These are phyloP conservation scores for Mangifera indica DNA, from an alignment of 345 rosid genomes.

Conservation along the genomic window DNA sequence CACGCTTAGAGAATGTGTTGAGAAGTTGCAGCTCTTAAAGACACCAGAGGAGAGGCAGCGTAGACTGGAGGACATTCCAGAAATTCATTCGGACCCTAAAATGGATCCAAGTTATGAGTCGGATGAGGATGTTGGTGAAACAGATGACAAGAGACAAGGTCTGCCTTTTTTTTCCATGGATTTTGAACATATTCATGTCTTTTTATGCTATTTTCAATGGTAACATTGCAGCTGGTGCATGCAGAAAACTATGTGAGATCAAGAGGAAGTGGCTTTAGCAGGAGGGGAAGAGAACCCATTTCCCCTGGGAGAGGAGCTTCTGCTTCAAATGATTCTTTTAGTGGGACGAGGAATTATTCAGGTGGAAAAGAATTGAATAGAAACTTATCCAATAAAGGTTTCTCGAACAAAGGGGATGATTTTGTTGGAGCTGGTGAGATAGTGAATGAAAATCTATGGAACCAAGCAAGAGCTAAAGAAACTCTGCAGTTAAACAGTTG, in stretches of 20 bases:
- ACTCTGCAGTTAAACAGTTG: slow-evolving; percentile 44
- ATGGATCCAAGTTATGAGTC: slow-evolving; percentile 97
- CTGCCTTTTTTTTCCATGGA: not conserved
- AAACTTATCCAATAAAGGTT: slow-evolving; percentile 61
- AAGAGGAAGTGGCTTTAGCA: slow-evolving; percentile 64
- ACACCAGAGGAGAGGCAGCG: slow-evolving; percentile 94
- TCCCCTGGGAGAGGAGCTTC: slow-evolving; percentile 72
- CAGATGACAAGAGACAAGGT: slow-evolving; percentile 77
- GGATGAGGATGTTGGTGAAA: slow-evolving; percentile 75
- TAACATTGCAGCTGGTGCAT: slow-evolving; percentile 29
- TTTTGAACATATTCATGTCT: slow-evolving; percentile 7
- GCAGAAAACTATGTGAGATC: slow-evolving; percentile 57
- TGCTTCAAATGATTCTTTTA: slow-evolving; percentile 59
- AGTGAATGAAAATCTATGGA: slow-evolving; percentile 52
- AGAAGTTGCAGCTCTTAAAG: slow-evolving; percentile 89
- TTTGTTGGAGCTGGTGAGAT: slow-evolving; percentile 49
- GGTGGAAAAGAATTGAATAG: slow-evolving; percentile 60
- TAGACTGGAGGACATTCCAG: slow-evolving; percentile 91
- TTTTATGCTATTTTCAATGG: slow-evolving; percentile 10
- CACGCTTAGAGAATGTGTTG: slow-evolving; percentile 99
- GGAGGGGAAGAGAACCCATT: slow-evolving; percentile 73
- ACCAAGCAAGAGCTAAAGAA: slow-evolving; percentile 60
- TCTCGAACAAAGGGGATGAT: slow-evolving; percentile 55
- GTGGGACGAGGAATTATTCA: slow-evolving; percentile 60
- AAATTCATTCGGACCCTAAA: slow-evolving; percentile 88